Evolutionary conservation across 1,284 basidiomycete genomes (phyloP).

Genomic region (Sanguinoderma infundibulare): DNA sequence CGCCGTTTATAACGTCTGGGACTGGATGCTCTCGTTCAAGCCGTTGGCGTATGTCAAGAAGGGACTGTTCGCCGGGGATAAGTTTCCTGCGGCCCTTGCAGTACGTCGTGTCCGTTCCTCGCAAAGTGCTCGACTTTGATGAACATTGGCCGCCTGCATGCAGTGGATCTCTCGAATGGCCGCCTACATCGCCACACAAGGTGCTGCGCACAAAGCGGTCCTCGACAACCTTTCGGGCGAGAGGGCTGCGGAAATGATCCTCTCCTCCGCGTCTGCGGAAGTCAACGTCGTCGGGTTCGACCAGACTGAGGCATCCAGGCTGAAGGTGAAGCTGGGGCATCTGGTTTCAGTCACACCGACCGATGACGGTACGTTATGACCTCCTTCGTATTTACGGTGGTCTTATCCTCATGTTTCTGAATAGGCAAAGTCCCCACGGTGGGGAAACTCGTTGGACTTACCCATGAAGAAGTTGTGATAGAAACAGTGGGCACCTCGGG

Average conservation of each 20-base stretch:
- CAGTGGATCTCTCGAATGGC: conserved; percentile 54
- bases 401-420: conserved; percentile 13
- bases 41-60: conserved; percentile 25
- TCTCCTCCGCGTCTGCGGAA: conserved; percentile 40
- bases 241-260: conserved; percentile 50
- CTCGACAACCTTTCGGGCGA: conserved; percentile 44
- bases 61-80: conserved; percentile 43
- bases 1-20: conserved; percentile 50
- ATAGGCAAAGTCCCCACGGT: conserved; percentile 47
- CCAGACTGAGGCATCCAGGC: conserved; percentile 44
- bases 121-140: not conserved
- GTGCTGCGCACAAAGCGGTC: conserved; percentile 7
- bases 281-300: conserved; percentile 51
- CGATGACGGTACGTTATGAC: conserved; percentile 48
- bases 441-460: conserved; percentile 55
- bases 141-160: conserved; percentile 5
- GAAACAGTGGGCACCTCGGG: conserved; percentile 47
- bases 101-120: conserved; percentile 34
- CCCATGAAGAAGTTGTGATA: conserved; percentile 51
- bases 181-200: conserved; percentile 25
- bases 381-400: not conserved
- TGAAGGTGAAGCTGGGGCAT: conserved; percentile 44
- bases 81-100: conserved; percentile 46
- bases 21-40: conserved; percentile 47
- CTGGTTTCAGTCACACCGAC: conserved; percentile 50